Evolutionary conservation across 116 monocot species (phyloP).

Genomic region (Papilionanthe hybrid): DNA sequence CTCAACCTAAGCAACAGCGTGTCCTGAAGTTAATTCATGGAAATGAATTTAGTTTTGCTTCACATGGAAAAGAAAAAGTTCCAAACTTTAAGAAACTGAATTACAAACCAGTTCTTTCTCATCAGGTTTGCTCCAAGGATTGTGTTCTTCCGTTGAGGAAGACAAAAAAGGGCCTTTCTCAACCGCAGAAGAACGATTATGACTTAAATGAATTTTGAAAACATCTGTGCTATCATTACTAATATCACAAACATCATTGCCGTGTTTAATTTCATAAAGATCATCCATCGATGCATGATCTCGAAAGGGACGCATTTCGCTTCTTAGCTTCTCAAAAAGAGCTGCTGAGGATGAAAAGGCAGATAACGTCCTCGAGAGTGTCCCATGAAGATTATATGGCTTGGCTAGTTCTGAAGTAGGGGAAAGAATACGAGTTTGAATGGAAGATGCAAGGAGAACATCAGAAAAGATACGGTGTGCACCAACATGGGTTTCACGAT

Average conservation of each 20-base stretch:
- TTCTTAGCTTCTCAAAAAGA: constrained; percentile 73
- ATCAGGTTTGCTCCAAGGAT: constrained; percentile 15
- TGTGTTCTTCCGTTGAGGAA: constrained; percentile 24
- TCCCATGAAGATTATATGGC: constrained; percentile 50
- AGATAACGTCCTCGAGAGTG: constrained; percentile 81
- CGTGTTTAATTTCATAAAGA: constrained; percentile 11
- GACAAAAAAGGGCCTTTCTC: constrained; percentile 18
- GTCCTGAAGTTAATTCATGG: constrained; percentile 47
- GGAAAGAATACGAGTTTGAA: constrained; percentile 38
- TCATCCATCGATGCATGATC: constrained; percentile 24
- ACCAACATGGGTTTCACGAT: constrained; percentile 68
- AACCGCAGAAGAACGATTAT: constrained; percentile 38
- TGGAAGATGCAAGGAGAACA: constrained; percentile 82
- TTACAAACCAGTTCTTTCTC: constrained; percentile 36
- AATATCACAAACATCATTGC: constrained; percentile 26
- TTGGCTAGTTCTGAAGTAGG: constrained; percentile 20
- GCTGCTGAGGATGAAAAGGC: constrained; percentile 96
- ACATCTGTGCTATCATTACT: constrained; percentile 25
- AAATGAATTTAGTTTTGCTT: background rate
- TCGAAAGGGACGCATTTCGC: constrained; percentile 39
- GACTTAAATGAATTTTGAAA: constrained; percentile 31
- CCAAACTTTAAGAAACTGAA: background rate
- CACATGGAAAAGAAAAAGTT: background rate
- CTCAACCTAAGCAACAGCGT: constrained; percentile 62
- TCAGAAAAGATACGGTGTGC: constrained; percentile 85